Evolutionary conservation across 768 basidiomycete species (phyloP).

Genomic region (Sutorius australiensis): DNA sequence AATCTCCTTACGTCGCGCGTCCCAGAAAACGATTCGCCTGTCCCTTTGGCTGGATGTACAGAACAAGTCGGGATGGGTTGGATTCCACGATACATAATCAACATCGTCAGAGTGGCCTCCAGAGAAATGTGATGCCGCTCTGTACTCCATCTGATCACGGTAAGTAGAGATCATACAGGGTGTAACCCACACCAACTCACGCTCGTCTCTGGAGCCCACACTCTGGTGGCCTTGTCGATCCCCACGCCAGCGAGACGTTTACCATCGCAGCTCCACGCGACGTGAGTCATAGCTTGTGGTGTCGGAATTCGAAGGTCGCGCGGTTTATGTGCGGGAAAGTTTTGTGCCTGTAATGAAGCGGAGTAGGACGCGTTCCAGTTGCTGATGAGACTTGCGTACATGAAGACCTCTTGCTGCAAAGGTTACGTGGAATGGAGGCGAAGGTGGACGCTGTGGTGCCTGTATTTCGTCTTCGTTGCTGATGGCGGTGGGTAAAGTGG

Average conservation of each 20-base stretch:
- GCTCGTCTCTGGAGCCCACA: constrained; percentile 79
- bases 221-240: constrained; percentile 68
- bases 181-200: constrained; percentile 40
- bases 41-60: constrained; percentile 78
- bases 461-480: constrained; percentile 55
- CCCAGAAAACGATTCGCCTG: constrained; percentile 75
- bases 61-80: constrained; percentile 78
- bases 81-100: constrained; percentile 84
- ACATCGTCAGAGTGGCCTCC: constrained; percentile 76
- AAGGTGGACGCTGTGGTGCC: constrained; percentile 57
- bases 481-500: constrained; percentile 16
- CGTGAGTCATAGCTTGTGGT: constrained; percentile 63
- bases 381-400: constrained; percentile 40
- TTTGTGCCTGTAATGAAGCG: constrained; percentile 53
- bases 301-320: constrained; percentile 67
- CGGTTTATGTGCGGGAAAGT: constrained; percentile 76
- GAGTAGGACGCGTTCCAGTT: constrained; percentile 13
- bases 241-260: constrained; percentile 70
- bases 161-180: not conserved
- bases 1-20: constrained; percentile 63
- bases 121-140: constrained; percentile 60
- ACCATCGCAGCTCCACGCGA: constrained; percentile 84
- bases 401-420: constrained; percentile 69
- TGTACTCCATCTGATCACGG: constrained; percentile 58
- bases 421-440: constrained; percentile 69